Evolutionary conservation across 768 basidiomycete species (phyloP), one percentile per base, ranked within the genome.

Genomic region (Boletus huronensis): DNA sequence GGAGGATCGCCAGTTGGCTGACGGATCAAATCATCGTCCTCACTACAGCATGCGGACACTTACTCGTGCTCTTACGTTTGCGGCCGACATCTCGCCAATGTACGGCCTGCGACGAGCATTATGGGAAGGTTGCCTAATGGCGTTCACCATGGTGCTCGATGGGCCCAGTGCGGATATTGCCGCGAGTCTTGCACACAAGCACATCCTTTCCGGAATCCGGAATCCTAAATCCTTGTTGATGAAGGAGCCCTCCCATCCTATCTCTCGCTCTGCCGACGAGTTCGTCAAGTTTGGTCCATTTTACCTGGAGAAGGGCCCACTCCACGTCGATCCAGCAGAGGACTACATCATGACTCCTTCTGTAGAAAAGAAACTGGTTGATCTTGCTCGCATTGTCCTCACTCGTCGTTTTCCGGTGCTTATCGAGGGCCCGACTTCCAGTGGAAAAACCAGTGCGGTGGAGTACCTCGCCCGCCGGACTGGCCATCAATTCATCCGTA

Each of bases 11-110:
- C 82, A 85, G 60, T 84, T 99, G 55, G 92, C 94, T 7, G 96
- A 99, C 64, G 95, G 95, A 2, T 84, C 93, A 14, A 98, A 98
- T 59, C 88, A 88, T 58, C 77, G 87, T 21, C 97, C 96, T 29
- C 93, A 98, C 70, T 99, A 87, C 77, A 98, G 92, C 72, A 96
- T 98, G 91, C 87, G 97, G 21, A 98, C 96, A 0, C 79, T 99
- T 55, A 79, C 91, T 5, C 87, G 97, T 48, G 93, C 94, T 0
- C 76, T 99, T 46, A 90, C 84, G 0, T 98, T 97, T 70, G 88
- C 93, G 1, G 84, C 90, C 1, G 90, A 96, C 57, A 87, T 88
- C 42, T 84, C 89, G 0, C 74, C 80, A 34, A 71, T 77, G 28
- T 98, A 90, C 61, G 85, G 92, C 26, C 73, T 98, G 9, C 82